Evolutionary conservation across 129 eudicot genomes (phyloP).

Genomic region (Mikania micrantha): DNA sequence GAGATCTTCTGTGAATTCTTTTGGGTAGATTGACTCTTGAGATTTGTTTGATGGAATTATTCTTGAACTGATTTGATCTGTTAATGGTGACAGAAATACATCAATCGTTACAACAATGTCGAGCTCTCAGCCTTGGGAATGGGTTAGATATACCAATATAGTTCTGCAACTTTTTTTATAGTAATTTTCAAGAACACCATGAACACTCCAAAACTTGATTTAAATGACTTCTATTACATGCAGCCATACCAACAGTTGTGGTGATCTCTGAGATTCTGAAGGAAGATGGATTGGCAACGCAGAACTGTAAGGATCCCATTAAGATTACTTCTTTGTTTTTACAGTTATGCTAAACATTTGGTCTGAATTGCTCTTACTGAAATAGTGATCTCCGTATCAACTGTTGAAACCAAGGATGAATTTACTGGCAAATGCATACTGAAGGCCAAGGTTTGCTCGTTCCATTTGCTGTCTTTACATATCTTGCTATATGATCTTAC

Average conservation of each 20-base stretch:
- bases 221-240: not conserved
- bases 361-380: not conserved
- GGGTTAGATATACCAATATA: conserved; percentile 18
- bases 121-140: conserved; percentile 31
- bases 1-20: not conserved
- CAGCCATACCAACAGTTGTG: conserved; percentile 33
- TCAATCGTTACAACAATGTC: conserved; percentile 16
- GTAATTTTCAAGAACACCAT: not conserved
- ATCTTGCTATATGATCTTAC: not conserved
- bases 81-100: conserved; percentile 16
- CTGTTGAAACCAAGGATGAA: conserved; percentile 17
- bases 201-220: not conserved
- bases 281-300: conserved; percentile 28
- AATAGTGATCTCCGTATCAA: conserved; percentile 26
- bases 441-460: conserved; percentile 23
- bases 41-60: not conserved
- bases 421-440: conserved; percentile 7
- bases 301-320: conserved; percentile 16
- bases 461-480: not conserved
- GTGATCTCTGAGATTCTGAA: conserved; percentile 25
- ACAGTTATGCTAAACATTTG: not conserved
- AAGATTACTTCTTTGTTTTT: not conserved
- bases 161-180: not conserved
- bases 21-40: not conserved
- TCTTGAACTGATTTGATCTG: not conserved